These are phyloP conservation scores for Ciborinia camelliae DNA, from an alignment of 2,329 filamentous ascomycete genomes.

Conservation along the genomic window DNA sequence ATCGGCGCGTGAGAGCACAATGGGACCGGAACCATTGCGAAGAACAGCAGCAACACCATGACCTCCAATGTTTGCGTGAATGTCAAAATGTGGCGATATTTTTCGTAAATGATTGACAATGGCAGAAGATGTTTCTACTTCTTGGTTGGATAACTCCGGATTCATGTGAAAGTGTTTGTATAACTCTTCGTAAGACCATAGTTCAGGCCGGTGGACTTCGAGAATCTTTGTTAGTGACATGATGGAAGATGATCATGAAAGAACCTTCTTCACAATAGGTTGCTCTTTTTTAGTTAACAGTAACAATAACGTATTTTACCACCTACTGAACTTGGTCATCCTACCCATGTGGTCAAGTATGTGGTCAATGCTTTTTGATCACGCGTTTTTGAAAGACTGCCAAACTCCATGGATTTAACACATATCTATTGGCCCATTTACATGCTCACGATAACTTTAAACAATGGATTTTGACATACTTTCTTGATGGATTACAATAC, in stretches of 20 bases:
- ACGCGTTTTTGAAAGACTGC: background rate
- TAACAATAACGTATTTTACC: no score
- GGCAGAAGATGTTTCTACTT: slow-evolving; percentile 7
- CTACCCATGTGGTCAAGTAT: background rate
- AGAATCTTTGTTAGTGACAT: background rate
- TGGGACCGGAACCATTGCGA: slow-evolving; percentile 52
- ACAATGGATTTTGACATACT: background rate
- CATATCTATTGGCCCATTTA: background rate
- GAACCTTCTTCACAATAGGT: background rate
- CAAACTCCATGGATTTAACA: background rate
- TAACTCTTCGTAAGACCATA: slow-evolving; percentile 8
- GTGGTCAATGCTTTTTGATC: slow-evolving; percentile 4
- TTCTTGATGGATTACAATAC: background rate
- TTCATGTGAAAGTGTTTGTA: slow-evolving; percentile 15
- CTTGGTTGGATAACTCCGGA: slow-evolving; percentile 18
- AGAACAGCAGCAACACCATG: slow-evolving; percentile 55
- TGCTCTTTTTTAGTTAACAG: no score
- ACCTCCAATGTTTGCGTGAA: slow-evolving; percentile 52
- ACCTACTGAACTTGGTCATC: background rate
- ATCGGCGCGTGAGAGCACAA: slow-evolving; percentile 57
- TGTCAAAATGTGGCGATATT: slow-evolving; percentile 38
- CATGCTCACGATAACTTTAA: background rate
- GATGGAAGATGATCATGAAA: background rate
- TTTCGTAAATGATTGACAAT: background rate
- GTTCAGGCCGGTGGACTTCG: background rate